Percentiles rank a stretch among this genome's conserved stretches.
Conservation (phyloP, 129 eudicot species). For the Arctium minus region DNA sequence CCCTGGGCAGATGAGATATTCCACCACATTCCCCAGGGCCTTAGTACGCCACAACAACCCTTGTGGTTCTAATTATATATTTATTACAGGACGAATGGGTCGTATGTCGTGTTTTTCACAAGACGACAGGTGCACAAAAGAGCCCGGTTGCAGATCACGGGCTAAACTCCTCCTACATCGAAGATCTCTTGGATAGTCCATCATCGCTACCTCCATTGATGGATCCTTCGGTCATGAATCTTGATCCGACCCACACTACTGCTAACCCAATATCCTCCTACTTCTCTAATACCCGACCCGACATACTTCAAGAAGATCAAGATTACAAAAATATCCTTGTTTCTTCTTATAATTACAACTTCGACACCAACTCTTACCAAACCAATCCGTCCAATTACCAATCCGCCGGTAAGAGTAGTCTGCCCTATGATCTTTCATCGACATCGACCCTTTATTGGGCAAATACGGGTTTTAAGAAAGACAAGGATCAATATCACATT, state of each 20-base stretch:
- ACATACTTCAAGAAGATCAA: slow-evolving; percentile 3
- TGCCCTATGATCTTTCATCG: neutral
- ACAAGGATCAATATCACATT: neutral
- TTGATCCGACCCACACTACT: neutral
- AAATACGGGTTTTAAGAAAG: slow-evolving; percentile 31
- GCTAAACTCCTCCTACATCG: slow-evolving; percentile 51
- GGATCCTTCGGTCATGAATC: slow-evolving; percentile 16
- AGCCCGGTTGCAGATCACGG: slow-evolving; percentile 12
- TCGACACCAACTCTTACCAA: slow-evolving; percentile 4
- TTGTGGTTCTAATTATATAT: too few species aligned
- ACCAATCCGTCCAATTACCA: neutral
- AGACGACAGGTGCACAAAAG: slow-evolving; percentile 18
- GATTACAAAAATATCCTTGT: slow-evolving; percentile 25
- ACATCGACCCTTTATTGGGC: slow-evolving; percentile 29
- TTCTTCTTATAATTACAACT: slow-evolving; percentile 9
- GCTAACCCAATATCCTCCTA: neutral
- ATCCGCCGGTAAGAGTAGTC: slow-evolving; percentile 13
- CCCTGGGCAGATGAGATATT: too few species aligned
- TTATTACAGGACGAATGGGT: slow-evolving; percentile 44
- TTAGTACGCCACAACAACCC: too few species aligned
- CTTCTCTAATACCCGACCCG: slow-evolving; percentile 3
- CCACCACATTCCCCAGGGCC: too few species aligned
- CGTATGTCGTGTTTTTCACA: slow-evolving; percentile 39
- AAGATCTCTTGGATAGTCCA: slow-evolving; percentile 34
- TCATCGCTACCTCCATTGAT: slow-evolving; percentile 41